These are phyloP conservation scores for Trypanosoma grayi DNA, from an alignment of 208 protist species.

Conservation along the genomic window DNA sequence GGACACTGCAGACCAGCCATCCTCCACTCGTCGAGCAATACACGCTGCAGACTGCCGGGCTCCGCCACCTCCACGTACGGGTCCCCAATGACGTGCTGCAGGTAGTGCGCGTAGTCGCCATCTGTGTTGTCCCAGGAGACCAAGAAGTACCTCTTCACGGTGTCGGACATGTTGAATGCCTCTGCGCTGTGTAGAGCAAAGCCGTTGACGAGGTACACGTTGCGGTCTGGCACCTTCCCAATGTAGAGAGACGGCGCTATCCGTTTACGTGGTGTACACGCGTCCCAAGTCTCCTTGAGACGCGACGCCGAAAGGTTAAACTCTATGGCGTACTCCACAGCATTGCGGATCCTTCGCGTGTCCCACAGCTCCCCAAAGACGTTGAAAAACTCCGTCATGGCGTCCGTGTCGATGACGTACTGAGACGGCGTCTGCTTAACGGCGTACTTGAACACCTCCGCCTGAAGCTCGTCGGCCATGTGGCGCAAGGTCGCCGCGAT, in stretches of 20 bases:
- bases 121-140: slow-evolving; percentile 30
- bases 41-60: slow-evolving; percentile 26
- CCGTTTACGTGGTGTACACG: slow-evolving; percentile 20
- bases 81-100: slow-evolving; percentile 34
- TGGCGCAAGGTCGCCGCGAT: slow-evolving; percentile 24
- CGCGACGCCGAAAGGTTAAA: slow-evolving; percentile 31
- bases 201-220: slow-evolving; percentile 54
- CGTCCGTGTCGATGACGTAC: slow-evolving; percentile 18
- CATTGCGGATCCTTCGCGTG: slow-evolving; percentile 26
- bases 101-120: slow-evolving; percentile 22
- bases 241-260: slow-evolving; percentile 38
- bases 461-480: slow-evolving; percentile 35
- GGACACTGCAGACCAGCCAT: slow-evolving; percentile 17
- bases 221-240: slow-evolving; percentile 30
- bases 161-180: slow-evolving; percentile 32
- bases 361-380: slow-evolving; percentile 27
- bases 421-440: slow-evolving; percentile 32
- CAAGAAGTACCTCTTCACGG: slow-evolving; percentile 46
- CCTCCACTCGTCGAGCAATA: slow-evolving; percentile 26
- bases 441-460: slow-evolving; percentile 50
- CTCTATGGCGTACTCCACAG: slow-evolving; percentile 27
- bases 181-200: slow-evolving; percentile 40
- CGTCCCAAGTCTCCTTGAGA: slow-evolving; percentile 34
- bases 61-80: slow-evolving; percentile 26
- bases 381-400: slow-evolving; percentile 19